A percentile compares a stretch with the other conserved stretches of the same genome.
Evolutionary conservation across 2,329 filamentous ascomycete species (phyloP).

Genomic region (Simplicillium sp.): DNA sequence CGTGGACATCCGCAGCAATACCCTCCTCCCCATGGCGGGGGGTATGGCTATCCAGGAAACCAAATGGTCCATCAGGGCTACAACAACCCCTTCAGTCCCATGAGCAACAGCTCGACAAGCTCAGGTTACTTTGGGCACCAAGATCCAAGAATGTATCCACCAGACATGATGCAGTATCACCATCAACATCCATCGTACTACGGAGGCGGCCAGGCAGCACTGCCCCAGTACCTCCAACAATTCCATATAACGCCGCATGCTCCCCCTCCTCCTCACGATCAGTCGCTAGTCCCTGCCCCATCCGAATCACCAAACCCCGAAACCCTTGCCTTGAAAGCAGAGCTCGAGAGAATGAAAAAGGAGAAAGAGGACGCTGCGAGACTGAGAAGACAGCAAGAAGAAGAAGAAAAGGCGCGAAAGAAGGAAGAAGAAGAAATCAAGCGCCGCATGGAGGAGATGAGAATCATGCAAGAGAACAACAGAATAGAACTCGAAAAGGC

Average conservation of each 20-base stretch:
- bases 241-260: not conserved
- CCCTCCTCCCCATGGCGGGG: slow-evolving; percentile 12
- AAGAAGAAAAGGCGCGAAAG: slow-evolving; percentile 22
- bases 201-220: not conserved
- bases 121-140: not conserved
- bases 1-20: slow-evolving; percentile 1
- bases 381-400: slow-evolving; percentile 17
- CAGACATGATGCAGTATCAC: not conserved
- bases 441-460: slow-evolving; percentile 29
- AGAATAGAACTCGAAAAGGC: slow-evolving; percentile 38
- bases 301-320: not conserved
- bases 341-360: slow-evolving; percentile 33
- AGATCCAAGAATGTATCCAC: not conserved
- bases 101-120: slow-evolving; percentile 22
- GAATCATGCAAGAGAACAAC: slow-evolving; percentile 33
- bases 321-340: slow-evolving; percentile 19
- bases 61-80: slow-evolving; percentile 39
- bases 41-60: slow-evolving; percentile 21
- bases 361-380: slow-evolving; percentile 29
- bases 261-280: too few relatives aligned
- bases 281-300: not conserved
- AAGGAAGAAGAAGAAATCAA: slow-evolving; percentile 34
- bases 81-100: slow-evolving; percentile 36
- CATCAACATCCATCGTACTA: not conserved
- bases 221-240: not conserved